phyloP scores from a whole-genome alignment of 768 basidiomycete genomes.

The Pholiota conissans region DNA sequence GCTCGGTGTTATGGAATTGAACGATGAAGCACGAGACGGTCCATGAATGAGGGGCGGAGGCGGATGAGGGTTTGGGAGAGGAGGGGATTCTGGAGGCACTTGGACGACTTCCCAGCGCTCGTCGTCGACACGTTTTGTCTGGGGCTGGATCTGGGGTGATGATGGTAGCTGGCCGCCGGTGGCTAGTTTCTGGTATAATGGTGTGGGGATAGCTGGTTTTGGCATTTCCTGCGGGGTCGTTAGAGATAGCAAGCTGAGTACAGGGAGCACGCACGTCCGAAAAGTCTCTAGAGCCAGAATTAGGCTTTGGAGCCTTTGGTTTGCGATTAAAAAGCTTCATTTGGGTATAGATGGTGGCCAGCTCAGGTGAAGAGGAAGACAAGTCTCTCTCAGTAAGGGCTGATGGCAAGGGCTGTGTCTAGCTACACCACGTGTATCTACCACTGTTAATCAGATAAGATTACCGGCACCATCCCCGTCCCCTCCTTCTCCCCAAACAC shows the following conservation, averaged over 20 bases:
- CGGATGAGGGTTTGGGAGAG: constrained; percentile 23
- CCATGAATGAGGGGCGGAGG: constrained; percentile 25
- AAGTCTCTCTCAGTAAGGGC: neutral
- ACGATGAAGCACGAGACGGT: constrained; percentile 52
- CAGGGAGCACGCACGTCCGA: constrained; percentile 25
- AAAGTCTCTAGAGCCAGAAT: constrained; percentile 30
- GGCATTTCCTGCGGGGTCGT: constrained; percentile 14
- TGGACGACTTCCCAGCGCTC: constrained; percentile 49
- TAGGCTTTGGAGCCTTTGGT: constrained; percentile 30
- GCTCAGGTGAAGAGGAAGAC: neutral
- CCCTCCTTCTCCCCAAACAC: constrained; percentile 35
- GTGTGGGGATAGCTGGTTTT: constrained; percentile 26
- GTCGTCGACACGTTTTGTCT: constrained; percentile 31
- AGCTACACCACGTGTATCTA: constrained; percentile 19
- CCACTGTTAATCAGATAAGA: constrained; percentile 12
- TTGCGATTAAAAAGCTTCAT: constrained; percentile 60
- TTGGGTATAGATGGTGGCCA: constrained; percentile 28
- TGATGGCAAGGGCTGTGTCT: constrained; percentile 16
- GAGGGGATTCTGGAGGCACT: constrained; percentile 24
- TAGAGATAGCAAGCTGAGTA: neutral
- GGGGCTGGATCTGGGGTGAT: constrained; percentile 15
- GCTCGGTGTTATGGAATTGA: constrained; percentile 41
- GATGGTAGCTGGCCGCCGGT: constrained; percentile 21
- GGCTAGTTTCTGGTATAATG: constrained; percentile 39
- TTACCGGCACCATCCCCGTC: constrained; percentile 14